Evolutionary conservation across 2,329 filamentous ascomycete genomes (phyloP), one percentile per base, ranked within the genome.

Genomic region (Fusarium camptoceras): DNA sequence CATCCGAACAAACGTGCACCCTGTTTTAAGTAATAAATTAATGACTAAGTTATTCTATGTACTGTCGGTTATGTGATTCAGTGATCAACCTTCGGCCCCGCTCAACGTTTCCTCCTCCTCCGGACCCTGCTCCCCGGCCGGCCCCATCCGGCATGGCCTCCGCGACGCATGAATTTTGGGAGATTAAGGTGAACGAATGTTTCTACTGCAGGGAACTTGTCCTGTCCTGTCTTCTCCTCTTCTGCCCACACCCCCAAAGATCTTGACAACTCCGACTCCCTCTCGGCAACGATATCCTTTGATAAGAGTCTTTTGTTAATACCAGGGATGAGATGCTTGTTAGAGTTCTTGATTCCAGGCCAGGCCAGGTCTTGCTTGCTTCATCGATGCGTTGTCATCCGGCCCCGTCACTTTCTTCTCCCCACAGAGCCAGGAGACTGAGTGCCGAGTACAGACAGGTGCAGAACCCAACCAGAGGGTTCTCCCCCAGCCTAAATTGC

Each of bases 111-210:
- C 63, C 24, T 61, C 18, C 47, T 31, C 30, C 53, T 66, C 55
- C 62, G 47, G 55, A 37, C 47, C 66, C 71, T 66, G 55, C 64
- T 68, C 50, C 70, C 62, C 64, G 64, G 41, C 58, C 67, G 56
- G 67, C 67, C 63, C 62, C 57, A 67, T 70, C 63, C 64, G 68
- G 70, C 58, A 63, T 63, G 42, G 47, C 47, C 55, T 54, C 56
- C 58, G 66, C 72, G 66, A 64, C 61, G 73, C 73, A 75, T 75
- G 64, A 75, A 75, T 71, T 59, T 59, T 71, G 66, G 73, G 73
- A 75, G 64, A 75, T 75, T 75, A 70, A 66, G 27, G 49, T 39
- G 41, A 28, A 22, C 14, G 48, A 48, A 48, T 64, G 61, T 65
- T 60, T 68, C 62, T 50, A 51, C 54, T 51, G 22, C 31, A 51